Evolutionary conservation across 1,139 yeast genomes (phyloP).

Genomic region (Taphrina communis): DNA sequence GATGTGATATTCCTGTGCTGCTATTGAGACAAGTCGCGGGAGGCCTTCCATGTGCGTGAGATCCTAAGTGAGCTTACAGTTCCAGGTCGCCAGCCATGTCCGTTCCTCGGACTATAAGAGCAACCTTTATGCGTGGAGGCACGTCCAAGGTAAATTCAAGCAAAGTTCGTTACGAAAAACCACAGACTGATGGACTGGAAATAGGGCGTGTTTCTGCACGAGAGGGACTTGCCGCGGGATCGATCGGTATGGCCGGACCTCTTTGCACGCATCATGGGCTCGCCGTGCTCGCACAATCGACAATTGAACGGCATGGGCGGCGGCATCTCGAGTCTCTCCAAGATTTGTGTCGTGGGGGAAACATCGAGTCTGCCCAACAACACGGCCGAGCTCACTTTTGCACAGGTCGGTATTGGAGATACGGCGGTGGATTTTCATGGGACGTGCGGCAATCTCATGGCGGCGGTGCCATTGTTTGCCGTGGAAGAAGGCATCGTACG

Average conservation of each 20-base stretch:
- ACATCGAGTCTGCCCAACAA: background rate
- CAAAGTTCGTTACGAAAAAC: background rate
- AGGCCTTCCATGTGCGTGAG: too few relatives aligned
- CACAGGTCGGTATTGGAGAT: constrained; percentile 18
- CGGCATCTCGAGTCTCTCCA: constrained; percentile 18
- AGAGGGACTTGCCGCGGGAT: constrained; percentile 12
- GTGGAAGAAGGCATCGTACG: constrained; percentile 12
- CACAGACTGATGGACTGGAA: background rate
- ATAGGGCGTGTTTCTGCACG: constrained; percentile 17
- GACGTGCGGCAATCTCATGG: constrained; percentile 24
- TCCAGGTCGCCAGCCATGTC: background rate
- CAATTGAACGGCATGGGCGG: constrained; percentile 32
- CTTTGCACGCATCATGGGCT: constrained; percentile 21
- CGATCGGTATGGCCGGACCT: constrained; percentile 21
- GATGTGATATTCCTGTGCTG: too few relatives aligned
- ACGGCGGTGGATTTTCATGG: constrained; percentile 17
- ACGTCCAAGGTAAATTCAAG: constrained; percentile 4
- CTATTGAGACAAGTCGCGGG: too few relatives aligned
- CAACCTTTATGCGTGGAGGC: constrained; percentile 22
- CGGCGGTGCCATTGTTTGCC: constrained; percentile 18
- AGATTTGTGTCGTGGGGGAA: constrained; percentile 8
- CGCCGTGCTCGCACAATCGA: constrained; percentile 15
- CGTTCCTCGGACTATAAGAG: constrained; percentile 7
- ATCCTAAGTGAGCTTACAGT: too few relatives aligned
- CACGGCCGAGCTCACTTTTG: constrained; percentile 18